Base-by-base conservation (phyloP, 192 early-diverging fungal species). In the Allomyces javanicus region DNA sequence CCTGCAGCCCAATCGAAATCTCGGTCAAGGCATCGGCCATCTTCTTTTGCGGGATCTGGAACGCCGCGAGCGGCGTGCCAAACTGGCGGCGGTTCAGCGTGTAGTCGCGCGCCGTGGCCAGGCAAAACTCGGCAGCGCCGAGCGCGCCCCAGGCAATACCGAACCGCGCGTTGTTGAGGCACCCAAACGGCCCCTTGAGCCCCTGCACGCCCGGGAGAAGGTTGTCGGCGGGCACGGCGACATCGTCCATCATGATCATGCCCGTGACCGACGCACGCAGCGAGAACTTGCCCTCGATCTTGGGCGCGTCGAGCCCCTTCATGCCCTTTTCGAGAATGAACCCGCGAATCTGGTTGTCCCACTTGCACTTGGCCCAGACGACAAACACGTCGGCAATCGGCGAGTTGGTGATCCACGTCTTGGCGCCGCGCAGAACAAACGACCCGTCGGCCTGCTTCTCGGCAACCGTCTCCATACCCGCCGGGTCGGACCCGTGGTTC, bases 401-500 rank as follows among this genome's bases (percentile, higher is more conserved):
- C 43, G 91, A 91, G 82, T 98, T 98, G 67, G 96, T 95, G 75
- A 94, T 99, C 96, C 96, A 99, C 63, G 91, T 96, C 78, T 99
- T 99, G 77, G 85, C 81, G 5, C 96, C 96, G 64, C 83, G 88
- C 40, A 98, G 65, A 7, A 96, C 82, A 72, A 84, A 90, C 45
- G 76, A 74, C 10, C 82, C 82, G 72, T 84, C 87, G 7, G 72
- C 72, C 40, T 80, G 76, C 73, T 86, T 87, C 62, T 80, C 75
- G 33, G 92, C 94, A 12, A 73, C 83, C 22, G 94, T 97, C 75
- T 94, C 91, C 93, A 99, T 94, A 44, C 86, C 78, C 7, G 77
- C 87, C 1, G 93, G 92, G 75, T 99, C 96, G 25, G 87, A 90
- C 21, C 96, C 96, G 73, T 96, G 92, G 76, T 99, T 92, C 61